A percentile compares a stretch with the other conserved stretches of the same genome.
These are phyloP conservation scores for Pseudozyma flocculosa DNA, from an alignment of 1,284 basidiomycete genomes.

Conservation along the genomic window DNA sequence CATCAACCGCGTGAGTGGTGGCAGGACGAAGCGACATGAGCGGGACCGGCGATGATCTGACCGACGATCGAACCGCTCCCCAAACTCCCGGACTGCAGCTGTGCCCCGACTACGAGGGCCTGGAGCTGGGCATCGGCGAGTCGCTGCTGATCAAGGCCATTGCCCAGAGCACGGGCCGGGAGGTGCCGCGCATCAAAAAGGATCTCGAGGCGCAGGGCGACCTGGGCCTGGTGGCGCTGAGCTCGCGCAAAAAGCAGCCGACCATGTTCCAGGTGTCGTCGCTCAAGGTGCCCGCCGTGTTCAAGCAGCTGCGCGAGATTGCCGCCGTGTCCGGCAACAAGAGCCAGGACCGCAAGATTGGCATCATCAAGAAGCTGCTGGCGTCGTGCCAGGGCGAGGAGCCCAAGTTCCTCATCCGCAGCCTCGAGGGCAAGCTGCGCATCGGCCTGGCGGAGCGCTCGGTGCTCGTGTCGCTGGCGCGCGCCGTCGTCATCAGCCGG, in stretches of 20 bases:
- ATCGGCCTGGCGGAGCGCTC: constrained; percentile 96
- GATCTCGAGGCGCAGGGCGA: constrained; percentile 94
- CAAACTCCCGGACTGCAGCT: no score
- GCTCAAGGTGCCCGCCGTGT: constrained; percentile 79
- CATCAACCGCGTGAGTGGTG: constrained; percentile 72
- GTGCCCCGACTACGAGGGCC: constrained; percentile 90
- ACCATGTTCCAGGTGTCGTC: constrained; percentile 93
- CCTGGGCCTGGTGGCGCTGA: constrained; percentile 89
- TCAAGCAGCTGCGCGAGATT: constrained; percentile 42
- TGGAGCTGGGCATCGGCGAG: constrained; percentile 96
- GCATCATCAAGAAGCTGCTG: constrained; percentile 89
- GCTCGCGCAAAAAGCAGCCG: constrained; percentile 88
- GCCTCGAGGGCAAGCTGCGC: constrained; percentile 92
- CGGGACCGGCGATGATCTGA: constrained; percentile 7
- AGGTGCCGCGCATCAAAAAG: constrained; percentile 76
- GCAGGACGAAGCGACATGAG: constrained; percentile 60
- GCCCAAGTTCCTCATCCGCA: constrained; percentile 94
- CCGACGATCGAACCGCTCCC: no score
- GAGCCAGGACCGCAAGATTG: constrained; percentile 71
- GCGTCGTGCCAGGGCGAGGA: constrained; percentile 83
- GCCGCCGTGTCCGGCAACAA: constrained; percentile 74
- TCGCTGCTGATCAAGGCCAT: constrained; percentile 93
- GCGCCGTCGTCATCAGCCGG: constrained; percentile 42
- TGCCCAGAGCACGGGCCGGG: constrained; percentile 87
- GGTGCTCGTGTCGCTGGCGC: constrained; percentile 58